phyloP scores from a whole-genome alignment of 805 yeast genomes.

The Hyphopichia homilentoma region DNA sequence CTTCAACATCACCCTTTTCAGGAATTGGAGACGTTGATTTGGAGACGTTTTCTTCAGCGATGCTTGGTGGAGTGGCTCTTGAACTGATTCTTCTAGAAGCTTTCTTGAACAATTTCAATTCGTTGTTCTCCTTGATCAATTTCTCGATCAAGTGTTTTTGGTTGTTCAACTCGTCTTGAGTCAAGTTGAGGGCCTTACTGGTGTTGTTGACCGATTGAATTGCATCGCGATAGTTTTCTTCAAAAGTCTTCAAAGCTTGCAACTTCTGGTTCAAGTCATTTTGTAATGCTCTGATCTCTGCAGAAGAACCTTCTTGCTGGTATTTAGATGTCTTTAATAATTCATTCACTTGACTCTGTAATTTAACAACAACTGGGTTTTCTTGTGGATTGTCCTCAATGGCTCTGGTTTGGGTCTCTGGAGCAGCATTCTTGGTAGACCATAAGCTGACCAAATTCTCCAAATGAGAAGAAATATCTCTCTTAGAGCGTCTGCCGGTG shows the following conservation, averaged over 20 bases:
- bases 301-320: constrained; percentile 31
- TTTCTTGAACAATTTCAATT: constrained; percentile 51
- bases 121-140: constrained; percentile 65
- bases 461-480: constrained; percentile 31
- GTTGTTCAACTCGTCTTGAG: constrained; percentile 67
- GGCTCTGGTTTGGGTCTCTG: constrained; percentile 2
- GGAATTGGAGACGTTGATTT: constrained; percentile 11
- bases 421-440: constrained; percentile 12
- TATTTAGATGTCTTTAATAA: constrained; percentile 46
- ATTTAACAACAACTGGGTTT: constrained; percentile 28
- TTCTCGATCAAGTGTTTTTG: constrained; percentile 54
- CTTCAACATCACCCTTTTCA: constrained; percentile 14
- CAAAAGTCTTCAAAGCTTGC: constrained; percentile 36
- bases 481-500: constrained; percentile 20
- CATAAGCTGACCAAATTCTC: constrained; percentile 33
- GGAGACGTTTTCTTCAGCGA: constrained; percentile 9
- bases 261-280: constrained; percentile 29
- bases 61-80: constrained; percentile 22
- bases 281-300: constrained; percentile 28
- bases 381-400: constrained; percentile 11
- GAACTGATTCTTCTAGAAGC: constrained; percentile 36
- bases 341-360: constrained; percentile 57
- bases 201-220: constrained; percentile 70
- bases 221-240: constrained; percentile 68
- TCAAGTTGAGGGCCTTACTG: constrained; percentile 66